Percentiles rank a stretch among this genome's conserved stretches.
Evolutionary conservation across 2,329 filamentous ascomycete species (phyloP).

Genomic region (Colletotrichum abscissum): DNA sequence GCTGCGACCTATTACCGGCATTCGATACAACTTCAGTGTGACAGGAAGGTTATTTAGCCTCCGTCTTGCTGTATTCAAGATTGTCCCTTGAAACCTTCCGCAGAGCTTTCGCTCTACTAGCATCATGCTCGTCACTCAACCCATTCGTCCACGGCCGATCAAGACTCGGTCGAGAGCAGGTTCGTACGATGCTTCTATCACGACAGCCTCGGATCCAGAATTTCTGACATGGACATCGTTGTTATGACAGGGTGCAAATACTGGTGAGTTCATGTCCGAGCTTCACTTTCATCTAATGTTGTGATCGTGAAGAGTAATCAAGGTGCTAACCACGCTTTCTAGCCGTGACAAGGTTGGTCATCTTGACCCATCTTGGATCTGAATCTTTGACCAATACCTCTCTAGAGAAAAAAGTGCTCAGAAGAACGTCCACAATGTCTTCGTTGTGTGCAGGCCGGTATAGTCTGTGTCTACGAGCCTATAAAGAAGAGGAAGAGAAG

Average conservation of each 20-base stretch:
- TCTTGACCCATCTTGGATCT: neutral
- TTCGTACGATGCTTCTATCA: slow-evolving; percentile 17
- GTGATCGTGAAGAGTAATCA: too few species aligned
- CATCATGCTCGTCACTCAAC: slow-evolving; percentile 34
- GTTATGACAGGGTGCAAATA: slow-evolving; percentile 31
- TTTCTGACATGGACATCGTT: slow-evolving; percentile 12
- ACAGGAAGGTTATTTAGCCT: slow-evolving; percentile 7
- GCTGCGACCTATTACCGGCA: neutral
- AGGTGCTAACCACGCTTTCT: slow-evolving; percentile 12
- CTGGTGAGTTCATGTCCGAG: slow-evolving; percentile 17
- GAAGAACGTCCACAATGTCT: slow-evolving; percentile 35
- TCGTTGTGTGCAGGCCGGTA: slow-evolving; percentile 33
- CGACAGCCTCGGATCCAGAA: neutral
- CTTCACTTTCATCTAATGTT: neutral
- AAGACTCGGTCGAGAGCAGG: slow-evolving; percentile 37
- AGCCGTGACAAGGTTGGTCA: slow-evolving; percentile 36
- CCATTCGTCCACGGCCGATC: slow-evolving; percentile 33
- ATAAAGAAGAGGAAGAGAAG: slow-evolving; percentile 36
- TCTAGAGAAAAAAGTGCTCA: slow-evolving; percentile 35
- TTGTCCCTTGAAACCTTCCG: neutral
- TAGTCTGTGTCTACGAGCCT: slow-evolving; percentile 33
- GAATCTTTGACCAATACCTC: neutral
- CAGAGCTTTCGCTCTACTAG: neutral
- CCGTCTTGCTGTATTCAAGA: neutral
- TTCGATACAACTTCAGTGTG: neutral